Evolutionary conservation across 2,329 filamentous ascomycete species (phyloP).

Genomic region (Scortechinia acanthostroma): DNA sequence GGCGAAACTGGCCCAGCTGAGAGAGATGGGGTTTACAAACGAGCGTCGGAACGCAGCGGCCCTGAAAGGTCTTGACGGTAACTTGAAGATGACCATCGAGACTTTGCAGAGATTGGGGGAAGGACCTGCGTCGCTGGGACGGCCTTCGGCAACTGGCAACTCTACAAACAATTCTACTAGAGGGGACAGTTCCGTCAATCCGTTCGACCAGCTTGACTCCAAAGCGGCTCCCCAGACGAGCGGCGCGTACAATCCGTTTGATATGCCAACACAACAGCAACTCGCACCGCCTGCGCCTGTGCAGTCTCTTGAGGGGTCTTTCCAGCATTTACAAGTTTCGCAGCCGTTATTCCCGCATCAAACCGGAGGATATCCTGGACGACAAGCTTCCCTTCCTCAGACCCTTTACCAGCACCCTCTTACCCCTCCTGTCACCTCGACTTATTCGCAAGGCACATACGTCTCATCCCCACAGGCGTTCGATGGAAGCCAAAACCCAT

Average conservation of each 20-base stretch:
- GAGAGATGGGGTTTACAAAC: conserved; percentile 88
- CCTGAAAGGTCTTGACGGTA: conserved; percentile 75
- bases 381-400: conserved; percentile 27
- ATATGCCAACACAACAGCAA: conserved; percentile 28
- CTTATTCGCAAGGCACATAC: conserved; percentile 5
- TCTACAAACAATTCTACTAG: conserved; percentile 12
- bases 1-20: conserved; percentile 68
- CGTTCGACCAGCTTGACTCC: conserved; percentile 52
- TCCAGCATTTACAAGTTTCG: conserved; percentile 29
- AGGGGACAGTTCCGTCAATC: conserved; percentile 47
- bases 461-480: conserved; percentile 10
- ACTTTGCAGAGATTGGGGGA: conserved; percentile 78
- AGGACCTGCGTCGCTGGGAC: conserved; percentile 37
- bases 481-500: conserved; percentile 41
- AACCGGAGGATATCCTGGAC: conserved; percentile 23
- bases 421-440: conserved; percentile 25
- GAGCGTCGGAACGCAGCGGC: conserved; percentile 74
- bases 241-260: conserved; percentile 40
- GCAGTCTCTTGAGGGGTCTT: conserved; percentile 69
- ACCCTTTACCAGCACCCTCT: conserved; percentile 31
- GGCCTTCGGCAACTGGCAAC: conserved; percentile 14
- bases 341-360: conserved; percentile 15
- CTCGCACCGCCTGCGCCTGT: conserved; percentile 44
- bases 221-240: conserved; percentile 52
- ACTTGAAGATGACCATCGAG: conserved; percentile 80